A percentile compares a stretch with the other conserved stretches of the same genome.
These are phyloP conservation scores for Parachaetomium inaequale DNA, from an alignment of 495 filamentous ascomycete genomes.

Conservation along the genomic window DNA sequence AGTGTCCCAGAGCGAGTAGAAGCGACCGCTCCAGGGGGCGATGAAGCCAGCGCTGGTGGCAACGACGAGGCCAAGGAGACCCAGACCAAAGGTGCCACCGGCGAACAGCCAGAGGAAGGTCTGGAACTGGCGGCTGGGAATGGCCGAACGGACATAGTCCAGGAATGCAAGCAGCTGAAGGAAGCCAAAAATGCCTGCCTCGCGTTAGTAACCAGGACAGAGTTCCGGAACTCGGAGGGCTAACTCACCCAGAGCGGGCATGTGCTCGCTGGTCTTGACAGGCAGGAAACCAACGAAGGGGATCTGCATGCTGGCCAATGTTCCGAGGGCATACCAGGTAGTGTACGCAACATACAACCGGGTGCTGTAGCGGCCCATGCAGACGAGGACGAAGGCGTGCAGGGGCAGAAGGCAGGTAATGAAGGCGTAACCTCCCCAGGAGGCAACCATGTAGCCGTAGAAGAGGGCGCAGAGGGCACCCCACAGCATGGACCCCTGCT, in stretches of 20 bases:
- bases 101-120: conserved; percentile 75
- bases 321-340: conserved; percentile 96
- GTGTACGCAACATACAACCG: conserved; percentile 94
- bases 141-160: conserved; percentile 79
- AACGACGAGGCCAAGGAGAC: conserved; percentile 61
- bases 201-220: background rate
- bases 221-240: background rate
- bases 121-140: conserved; percentile 93
- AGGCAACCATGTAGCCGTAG: conserved; percentile 99
- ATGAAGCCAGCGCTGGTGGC: conserved; percentile 86
- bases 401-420: conserved; percentile 97
- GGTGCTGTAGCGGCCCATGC: conserved; percentile 94
- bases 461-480: conserved; percentile 91
- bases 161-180: conserved; percentile 92
- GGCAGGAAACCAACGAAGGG: conserved; percentile 98
- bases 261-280: conserved; percentile 95
- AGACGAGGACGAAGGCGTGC: conserved; percentile 90
- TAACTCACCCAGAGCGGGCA: conserved; percentile 84
- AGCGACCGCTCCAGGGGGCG: conserved; percentile 97
- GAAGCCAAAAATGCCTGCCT: conserved; percentile 85
- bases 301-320: conserved; percentile 98
- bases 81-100: conserved; percentile 64
- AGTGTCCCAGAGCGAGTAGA: conserved; percentile 99
- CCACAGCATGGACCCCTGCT: conserved; percentile 94
- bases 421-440: conserved; percentile 99